Base-by-base conservation (phyloP, 495 filamentous ascomycete genomes). In the Amorphotheca resinae region DNA sequence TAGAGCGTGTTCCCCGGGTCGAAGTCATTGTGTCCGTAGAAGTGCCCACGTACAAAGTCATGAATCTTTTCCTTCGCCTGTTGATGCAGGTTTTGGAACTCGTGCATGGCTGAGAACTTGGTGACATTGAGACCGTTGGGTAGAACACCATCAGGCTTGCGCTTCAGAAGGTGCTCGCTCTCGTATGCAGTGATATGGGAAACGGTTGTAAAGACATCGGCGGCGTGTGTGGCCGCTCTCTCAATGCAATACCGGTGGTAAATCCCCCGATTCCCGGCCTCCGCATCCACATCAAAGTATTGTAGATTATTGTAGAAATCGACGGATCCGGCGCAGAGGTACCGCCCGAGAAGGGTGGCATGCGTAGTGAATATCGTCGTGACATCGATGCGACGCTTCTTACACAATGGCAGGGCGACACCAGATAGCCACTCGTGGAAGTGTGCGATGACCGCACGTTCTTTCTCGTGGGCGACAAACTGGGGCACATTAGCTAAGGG, bases 251-350 rank as follows among this genome's bases (percentile, higher is more conserved):
- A 98, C 21, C 91, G 73, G 65, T 98, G 91, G 65, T 98, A 98
- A 60, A 98, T 98, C 30, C 91, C 91, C 48, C 91, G 84, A 68
- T 95, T 95, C 25, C 91, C 91, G 28, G 91, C 91, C 60, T 98
- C 93, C 2, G 87, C 80, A 59, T 98, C 91, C 16, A 94, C 86
- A 58, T 98, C 89, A 56, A 98, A 98, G 65, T 79, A 80, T 60
- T 95, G 91, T 15, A 98, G 80, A 59, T 96, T 95, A 68, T 98
- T 98, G 70, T 98, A 98, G 62, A 98, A 98, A 61, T 98, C 91
- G 21, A 96, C 91, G 2, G 86, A 94, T 23, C 91, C 91, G 30
- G 91, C 91, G 55, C 91, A 98, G 33, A 98, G 82, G 55, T 98
- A 98, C 38, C 91, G 79, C 37, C 91, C 91, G 20, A 98, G 73